Percentiles rank a stretch among this genome's conserved stretches.
Conservation (phyloP, 495 filamentous ascomycete genomes). For the Pseudoneurospora amorphoporcata region DNA sequence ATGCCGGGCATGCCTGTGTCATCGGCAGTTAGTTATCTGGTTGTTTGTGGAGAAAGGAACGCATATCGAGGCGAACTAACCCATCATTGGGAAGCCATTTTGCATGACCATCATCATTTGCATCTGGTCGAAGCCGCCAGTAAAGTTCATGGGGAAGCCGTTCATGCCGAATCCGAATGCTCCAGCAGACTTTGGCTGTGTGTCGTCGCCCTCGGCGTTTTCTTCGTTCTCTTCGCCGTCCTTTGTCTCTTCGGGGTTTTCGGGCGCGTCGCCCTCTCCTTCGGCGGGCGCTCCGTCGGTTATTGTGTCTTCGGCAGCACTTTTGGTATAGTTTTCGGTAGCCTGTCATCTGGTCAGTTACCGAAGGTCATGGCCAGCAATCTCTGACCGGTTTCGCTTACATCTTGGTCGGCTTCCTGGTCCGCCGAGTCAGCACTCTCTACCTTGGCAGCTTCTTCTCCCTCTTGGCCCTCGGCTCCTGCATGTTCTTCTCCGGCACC, state of each 20-base stretch:
- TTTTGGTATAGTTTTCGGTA: neutral
- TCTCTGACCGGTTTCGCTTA: neutral
- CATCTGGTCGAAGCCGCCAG: constrained; percentile 61
- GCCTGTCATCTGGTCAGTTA: neutral
- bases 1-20: constrained; percentile 61
- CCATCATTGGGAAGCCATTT: constrained; percentile 75
- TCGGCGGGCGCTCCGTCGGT: neutral
- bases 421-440: neutral
- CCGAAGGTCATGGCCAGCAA: neutral
- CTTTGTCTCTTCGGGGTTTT: neutral
- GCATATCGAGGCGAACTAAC: constrained; percentile 42
- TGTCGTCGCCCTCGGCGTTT: constrained; percentile 15
- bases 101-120: constrained; percentile 63
- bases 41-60: neutral
- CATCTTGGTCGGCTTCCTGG: neutral
- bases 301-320: neutral
- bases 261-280: neutral
- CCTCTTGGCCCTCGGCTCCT: constrained; percentile 14
- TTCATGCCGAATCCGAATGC: constrained; percentile 37
- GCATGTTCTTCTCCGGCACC: constrained; percentile 4
- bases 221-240: constrained; percentile 18
- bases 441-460: constrained; percentile 10
- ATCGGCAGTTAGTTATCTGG: constrained; percentile 17
- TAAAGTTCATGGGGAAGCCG: constrained; percentile 59
- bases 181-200: constrained; percentile 23